Base-by-base conservation (phyloP, 1,284 basidiomycete genomes). In the Melampsora americana region DNA sequence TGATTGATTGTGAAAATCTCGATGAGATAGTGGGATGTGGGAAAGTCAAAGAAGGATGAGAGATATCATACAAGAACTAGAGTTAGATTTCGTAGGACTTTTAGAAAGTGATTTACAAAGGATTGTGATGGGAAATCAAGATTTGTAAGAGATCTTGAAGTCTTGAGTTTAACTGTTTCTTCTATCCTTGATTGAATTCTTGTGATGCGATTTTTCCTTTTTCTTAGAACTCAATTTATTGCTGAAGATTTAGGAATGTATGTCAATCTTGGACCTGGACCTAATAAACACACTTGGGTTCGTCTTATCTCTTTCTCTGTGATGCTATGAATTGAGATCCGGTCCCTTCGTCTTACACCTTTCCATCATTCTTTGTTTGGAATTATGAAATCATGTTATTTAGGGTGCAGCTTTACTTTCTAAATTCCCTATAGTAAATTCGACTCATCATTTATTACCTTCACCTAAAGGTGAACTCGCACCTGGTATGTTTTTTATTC, bases 371-470 rank as follows among this genome's bases (percentile, higher is more conserved):
- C 61, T 77, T 62, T 30, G 5, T 12, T 2, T 39, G 61, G 28
- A 5, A 7, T 1, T n/a, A 20, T n/a, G 5, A 53, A 48, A 65
- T 28, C 12, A 35, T n/a, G 12, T 20, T 48, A 12, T 65, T 7
- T 26, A 74, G 71, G 93, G 93, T 67, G 90, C 90, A 42, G 89
- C 87, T 5, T 85, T 95, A 3, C 84, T 95, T 5, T 92, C 91
- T 11, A 94, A 94, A 88, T 96, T 93, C 84, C 93, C 94, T 0
- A 96, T 97, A 82, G 86, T 96, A 80, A 90, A 90, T 80, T 91
- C 92, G 3, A 90, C 89, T 5, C 93, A 96, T 81, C 92, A 95
- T 81, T 86, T 96, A 3, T 86, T 96, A 30, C 93, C 94, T 0
- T 95, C 92, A 0, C 94, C 94, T 5, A 73, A 82, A 69, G 90